These are phyloP conservation scores for Ophiostoma australiae DNA, from an alignment of 2,329 filamentous ascomycete species.

Conservation along the genomic window DNA sequence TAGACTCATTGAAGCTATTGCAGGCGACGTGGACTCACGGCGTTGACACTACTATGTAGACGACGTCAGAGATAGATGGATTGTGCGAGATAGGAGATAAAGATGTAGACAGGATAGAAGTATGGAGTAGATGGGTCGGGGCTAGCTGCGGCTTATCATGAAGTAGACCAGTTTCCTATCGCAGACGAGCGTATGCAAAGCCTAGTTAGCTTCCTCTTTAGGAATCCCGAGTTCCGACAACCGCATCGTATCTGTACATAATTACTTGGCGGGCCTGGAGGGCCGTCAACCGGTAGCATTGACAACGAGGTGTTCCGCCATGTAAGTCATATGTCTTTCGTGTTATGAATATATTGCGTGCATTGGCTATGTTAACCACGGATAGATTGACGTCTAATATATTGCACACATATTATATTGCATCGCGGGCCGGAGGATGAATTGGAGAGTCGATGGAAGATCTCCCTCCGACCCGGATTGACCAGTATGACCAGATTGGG, in stretches of 20 bases:
- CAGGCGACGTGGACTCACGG: not conserved
- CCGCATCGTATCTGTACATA: not conserved
- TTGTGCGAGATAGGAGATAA: not conserved
- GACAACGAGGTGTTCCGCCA: not conserved
- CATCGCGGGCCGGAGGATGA: not conserved
- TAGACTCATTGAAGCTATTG: not conserved
- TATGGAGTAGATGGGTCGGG: not conserved
- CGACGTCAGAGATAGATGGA: not conserved
- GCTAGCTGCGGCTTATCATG: not conserved
- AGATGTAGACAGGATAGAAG: not conserved
- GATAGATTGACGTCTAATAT: not conserved
- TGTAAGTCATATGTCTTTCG: not conserved
- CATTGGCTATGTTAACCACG: not conserved
- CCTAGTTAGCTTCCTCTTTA: not conserved
- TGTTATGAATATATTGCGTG: not conserved
- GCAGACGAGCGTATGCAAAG: not conserved
- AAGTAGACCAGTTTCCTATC: not conserved
- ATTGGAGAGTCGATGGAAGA: not conserved
- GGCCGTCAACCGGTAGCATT: not conserved
- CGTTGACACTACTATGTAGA: not conserved
- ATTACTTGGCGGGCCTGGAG: not conserved
- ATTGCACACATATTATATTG: not conserved
- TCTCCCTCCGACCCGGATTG: not conserved
- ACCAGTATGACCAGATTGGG: not conserved
- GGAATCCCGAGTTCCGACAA: constrained; percentile 1